phyloP scores from a whole-genome alignment of 2,329 filamentous ascomycete genomes.

The Apiospora arundinis region DNA sequence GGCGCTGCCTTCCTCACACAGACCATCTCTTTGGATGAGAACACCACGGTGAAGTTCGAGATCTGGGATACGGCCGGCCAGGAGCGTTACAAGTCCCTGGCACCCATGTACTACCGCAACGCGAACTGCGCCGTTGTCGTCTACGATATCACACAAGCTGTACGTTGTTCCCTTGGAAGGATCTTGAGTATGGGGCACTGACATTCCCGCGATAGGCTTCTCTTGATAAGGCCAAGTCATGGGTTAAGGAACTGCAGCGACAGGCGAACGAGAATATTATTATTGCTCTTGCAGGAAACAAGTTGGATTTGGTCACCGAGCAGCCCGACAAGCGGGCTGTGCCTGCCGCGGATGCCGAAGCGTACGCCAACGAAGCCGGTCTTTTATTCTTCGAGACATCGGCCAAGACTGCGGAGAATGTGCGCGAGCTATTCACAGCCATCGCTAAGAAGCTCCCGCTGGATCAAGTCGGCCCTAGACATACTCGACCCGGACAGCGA shows the following conservation, averaged over 20 bases:
- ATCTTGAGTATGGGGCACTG: constrained; percentile 21
- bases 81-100: constrained; percentile 98
- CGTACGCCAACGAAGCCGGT: constrained; percentile 91
- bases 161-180: constrained; percentile 57
- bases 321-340: constrained; percentile 97
- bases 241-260: constrained; percentile 98
- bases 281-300: constrained; percentile 97
- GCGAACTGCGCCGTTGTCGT: constrained; percentile 99
- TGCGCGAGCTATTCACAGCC: constrained; percentile 92
- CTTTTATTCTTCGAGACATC: constrained; percentile 98
- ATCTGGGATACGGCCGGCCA: constrained; percentile 99
- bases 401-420: constrained; percentile 96
- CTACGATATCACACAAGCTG: constrained; percentile 98
- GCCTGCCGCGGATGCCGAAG: constrained; percentile 85
- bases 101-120: constrained; percentile 99
- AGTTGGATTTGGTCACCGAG: constrained; percentile 93
- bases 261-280: constrained; percentile 99
- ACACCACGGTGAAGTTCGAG: constrained; percentile 98
- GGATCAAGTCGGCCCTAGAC: constrained; percentile 92
- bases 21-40: constrained; percentile 97
- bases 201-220: constrained; percentile 72
- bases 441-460: constrained; percentile 98
- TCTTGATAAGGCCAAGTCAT: constrained; percentile 97
- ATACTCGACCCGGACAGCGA: constrained; percentile 71
- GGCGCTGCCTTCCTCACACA: constrained; percentile 98